phyloP scores from a whole-genome alignment of 768 basidiomycete genomes.

The Mycena alexandri region DNA sequence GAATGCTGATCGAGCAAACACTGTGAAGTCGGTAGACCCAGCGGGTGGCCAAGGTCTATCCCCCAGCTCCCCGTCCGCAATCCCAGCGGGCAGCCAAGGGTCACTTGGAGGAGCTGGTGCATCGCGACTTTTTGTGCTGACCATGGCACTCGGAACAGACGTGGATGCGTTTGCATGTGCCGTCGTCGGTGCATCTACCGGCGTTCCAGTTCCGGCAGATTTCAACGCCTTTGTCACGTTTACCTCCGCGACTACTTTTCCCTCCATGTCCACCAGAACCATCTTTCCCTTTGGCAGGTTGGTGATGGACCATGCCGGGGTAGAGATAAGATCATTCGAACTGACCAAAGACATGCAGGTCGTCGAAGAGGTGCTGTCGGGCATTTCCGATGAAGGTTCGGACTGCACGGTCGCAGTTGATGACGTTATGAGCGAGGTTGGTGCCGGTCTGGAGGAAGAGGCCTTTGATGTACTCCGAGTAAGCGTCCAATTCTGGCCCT shows the following conservation, averaged over 20 bases:
- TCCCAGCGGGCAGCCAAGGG: conserved; percentile 15
- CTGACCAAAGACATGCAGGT: not conserved
- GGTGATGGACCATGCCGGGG: conserved; percentile 3
- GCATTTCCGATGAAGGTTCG: not conserved
- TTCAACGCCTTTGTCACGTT: not conserved
- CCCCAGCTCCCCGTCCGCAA: not conserved
- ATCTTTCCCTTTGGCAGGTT: not conserved
- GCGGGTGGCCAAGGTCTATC: conserved; percentile 5
- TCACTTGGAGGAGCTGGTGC: conserved; percentile 2
- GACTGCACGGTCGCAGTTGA: conserved; percentile 7
- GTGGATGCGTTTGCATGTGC: conserved; percentile 1
- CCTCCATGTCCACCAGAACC: no score
- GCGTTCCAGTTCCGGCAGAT: conserved; percentile 9
- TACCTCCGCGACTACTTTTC: conserved; percentile 4
- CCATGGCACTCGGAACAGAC: conserved; percentile 11
- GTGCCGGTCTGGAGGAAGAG: not conserved
- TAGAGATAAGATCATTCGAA: conserved; percentile 1
- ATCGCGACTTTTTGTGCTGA: not conserved
- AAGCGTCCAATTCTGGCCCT: not conserved
- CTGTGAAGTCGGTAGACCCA: conserved; percentile 11
- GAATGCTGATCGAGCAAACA: conserved; percentile 2
- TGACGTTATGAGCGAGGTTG: conserved; percentile 9
- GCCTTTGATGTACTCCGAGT: conserved; percentile 13
- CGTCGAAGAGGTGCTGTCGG: not conserved
- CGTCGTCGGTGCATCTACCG: not conserved